phyloP scores from a whole-genome alignment of 2,329 filamentous ascomycete species.

The Helotiales sp. region DNA sequence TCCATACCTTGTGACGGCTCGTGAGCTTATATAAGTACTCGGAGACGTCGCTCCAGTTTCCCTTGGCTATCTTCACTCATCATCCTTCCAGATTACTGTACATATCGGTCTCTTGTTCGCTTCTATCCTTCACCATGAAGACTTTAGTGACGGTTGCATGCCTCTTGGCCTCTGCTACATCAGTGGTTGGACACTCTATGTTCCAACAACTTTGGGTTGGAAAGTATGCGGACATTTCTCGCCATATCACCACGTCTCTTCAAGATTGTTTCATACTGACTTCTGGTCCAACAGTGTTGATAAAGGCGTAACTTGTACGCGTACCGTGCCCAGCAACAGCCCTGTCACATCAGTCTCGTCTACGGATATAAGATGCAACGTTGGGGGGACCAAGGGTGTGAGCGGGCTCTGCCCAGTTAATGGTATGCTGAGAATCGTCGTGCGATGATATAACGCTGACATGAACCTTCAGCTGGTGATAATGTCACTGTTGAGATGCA shows the following conservation, averaged over 20 bases:
- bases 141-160: neutral
- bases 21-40: slow-evolving; percentile 6
- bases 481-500: slow-evolving; percentile 64
- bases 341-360: slow-evolving; percentile 56
- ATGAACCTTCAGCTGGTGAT: slow-evolving; percentile 43
- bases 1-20: neutral
- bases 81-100: neutral
- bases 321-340: slow-evolving; percentile 55
- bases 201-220: slow-evolving; percentile 46
- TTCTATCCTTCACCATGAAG: slow-evolving; percentile 4
- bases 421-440: slow-evolving; percentile 4
- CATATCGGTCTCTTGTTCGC: neutral
- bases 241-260: too few relatives aligned
- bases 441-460: neutral
- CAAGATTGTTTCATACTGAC: neutral
- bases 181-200: slow-evolving; percentile 53
- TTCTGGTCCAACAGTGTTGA: slow-evolving; percentile 47
- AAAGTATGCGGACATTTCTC: neutral
- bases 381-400: slow-evolving; percentile 44
- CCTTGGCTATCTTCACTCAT: neutral
- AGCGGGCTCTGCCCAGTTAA: slow-evolving; percentile 40
- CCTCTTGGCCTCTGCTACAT: slow-evolving; percentile 40
- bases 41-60: neutral
- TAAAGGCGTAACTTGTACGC: slow-evolving; percentile 53
- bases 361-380: slow-evolving; percentile 56